Conservation (phyloP, 805 yeast genomes). For the Candida khao-thaluensis region DNA sequence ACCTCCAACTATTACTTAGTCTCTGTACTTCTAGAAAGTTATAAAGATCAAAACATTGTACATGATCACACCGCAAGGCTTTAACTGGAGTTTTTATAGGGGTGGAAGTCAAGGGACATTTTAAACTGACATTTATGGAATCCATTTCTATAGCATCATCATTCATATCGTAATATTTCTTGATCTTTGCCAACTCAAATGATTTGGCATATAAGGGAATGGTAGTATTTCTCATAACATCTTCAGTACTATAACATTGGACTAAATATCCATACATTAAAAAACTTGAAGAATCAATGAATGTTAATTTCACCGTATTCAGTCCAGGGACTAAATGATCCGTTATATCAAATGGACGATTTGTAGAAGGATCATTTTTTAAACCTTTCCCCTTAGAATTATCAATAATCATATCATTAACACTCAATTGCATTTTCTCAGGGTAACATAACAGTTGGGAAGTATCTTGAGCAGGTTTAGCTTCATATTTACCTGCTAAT, state of each 20-base stretch:
- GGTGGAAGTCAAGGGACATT: constrained; percentile 75
- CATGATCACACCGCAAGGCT: constrained; percentile 69
- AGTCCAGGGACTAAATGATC: constrained; percentile 19
- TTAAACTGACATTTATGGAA: constrained; percentile 62
- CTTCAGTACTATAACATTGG: constrained; percentile 29
- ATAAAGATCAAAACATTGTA: constrained; percentile 84
- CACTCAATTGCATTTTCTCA: constrained; percentile 60
- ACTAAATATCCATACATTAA: constrained; percentile 60
- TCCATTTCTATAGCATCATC: constrained; percentile 68
- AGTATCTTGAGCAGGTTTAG: background rate
- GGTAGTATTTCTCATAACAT: constrained; percentile 19
- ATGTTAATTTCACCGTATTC: constrained; percentile 52
- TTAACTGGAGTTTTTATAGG: constrained; percentile 72
- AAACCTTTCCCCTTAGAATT: constrained; percentile 68
- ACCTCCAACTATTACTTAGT: constrained; percentile 81
- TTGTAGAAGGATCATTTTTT: constrained; percentile 73
- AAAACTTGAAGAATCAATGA: constrained; percentile 53
- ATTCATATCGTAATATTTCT: constrained; percentile 21
- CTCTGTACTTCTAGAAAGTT: constrained; percentile 72
- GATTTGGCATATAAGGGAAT: constrained; percentile 31
- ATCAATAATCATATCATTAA: constrained; percentile 48
- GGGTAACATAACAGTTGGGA: constrained; percentile 57
- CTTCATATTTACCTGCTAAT: background rate
- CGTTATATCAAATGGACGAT: constrained; percentile 79
- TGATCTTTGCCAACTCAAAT: constrained; percentile 55